phyloP scores from a whole-genome alignment of 345 rosid species.

The Acer saccharum region DNA sequence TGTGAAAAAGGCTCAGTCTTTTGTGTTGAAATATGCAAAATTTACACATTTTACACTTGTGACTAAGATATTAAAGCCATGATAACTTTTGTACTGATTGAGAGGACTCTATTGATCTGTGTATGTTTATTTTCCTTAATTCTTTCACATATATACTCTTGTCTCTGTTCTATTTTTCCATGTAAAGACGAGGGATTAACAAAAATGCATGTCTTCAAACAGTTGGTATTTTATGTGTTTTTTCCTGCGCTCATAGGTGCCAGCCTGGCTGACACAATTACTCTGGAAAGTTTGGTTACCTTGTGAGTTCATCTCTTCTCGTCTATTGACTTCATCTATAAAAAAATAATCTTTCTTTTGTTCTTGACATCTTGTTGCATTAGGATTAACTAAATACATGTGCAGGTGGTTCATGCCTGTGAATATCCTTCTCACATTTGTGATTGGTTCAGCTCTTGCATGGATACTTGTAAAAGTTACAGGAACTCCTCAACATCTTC shows the following conservation, averaged over 20 bases:
- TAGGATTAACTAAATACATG: background rate
- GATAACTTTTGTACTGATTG: too few species aligned
- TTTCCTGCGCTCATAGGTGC: constrained; percentile 32
- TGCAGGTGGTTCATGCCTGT: constrained; percentile 43
- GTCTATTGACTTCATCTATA: background rate
- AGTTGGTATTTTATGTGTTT: constrained; percentile 40
- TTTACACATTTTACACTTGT: too few species aligned
- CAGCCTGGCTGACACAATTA: too few species aligned
- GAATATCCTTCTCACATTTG: constrained; percentile 24
- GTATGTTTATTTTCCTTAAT: background rate
- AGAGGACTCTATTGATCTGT: too few species aligned
- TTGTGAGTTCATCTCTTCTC: constrained; percentile 24
- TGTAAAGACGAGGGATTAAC: too few species aligned
- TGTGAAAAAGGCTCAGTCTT: too few species aligned
- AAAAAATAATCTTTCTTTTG: too few species aligned
- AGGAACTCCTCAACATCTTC: constrained; percentile 26
- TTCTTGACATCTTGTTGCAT: too few species aligned
- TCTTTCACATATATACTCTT: background rate
- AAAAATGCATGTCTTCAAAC: background rate
- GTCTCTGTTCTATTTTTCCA: background rate
- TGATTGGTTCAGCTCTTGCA: constrained; percentile 30
- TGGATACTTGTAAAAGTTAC: constrained; percentile 28
- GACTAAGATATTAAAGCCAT: too few species aligned
- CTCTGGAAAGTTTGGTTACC: too few species aligned
- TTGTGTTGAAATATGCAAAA: too few species aligned